These are phyloP conservation scores for Corylus heterophylla DNA, from an alignment of 306 rosid genomes.

Conservation along the genomic window DNA sequence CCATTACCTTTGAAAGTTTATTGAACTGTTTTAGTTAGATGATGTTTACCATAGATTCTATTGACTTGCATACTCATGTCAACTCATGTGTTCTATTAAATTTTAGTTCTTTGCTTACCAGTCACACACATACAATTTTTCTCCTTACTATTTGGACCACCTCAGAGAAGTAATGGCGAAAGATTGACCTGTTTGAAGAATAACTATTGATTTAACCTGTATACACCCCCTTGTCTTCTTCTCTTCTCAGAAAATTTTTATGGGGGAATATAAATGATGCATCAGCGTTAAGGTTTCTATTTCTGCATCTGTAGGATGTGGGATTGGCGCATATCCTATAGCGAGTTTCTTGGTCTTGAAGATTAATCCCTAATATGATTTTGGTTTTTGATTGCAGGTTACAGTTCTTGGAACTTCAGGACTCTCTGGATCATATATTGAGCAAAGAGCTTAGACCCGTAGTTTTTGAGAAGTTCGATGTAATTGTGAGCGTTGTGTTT, in stretches of 20 bases:
- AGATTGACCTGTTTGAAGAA: neutral
- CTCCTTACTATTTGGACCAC: neutral
- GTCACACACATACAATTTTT: neutral
- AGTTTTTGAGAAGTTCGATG: conserved; percentile 28
- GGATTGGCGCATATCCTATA: neutral
- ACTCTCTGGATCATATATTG: conserved; percentile 90
- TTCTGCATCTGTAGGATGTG: neutral
- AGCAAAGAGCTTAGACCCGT: conserved; percentile 72
- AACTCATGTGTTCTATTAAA: neutral
- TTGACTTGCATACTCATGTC: neutral
- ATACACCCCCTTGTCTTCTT: neutral
- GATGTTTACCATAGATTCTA: neutral
- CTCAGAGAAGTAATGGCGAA: neutral
- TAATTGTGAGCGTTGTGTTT: conserved; percentile 35
- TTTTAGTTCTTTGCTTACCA: neutral
- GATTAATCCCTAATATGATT: conserved; percentile 18
- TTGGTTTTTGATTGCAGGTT: conserved; percentile 52
- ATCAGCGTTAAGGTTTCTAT: conserved; percentile 3
- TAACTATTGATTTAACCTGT: neutral
- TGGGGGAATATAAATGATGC: neutral
- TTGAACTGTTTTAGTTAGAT: neutral
- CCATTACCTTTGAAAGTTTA: neutral
- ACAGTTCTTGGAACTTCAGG: conserved; percentile 97
- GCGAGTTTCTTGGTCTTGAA: neutral
- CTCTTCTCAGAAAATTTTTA: neutral